Percentiles rank a stretch among this genome's conserved stretches.
Conservation (phyloP, 2,329 filamentous ascomycete genomes). For the Parascedosporium putredinis region DNA sequence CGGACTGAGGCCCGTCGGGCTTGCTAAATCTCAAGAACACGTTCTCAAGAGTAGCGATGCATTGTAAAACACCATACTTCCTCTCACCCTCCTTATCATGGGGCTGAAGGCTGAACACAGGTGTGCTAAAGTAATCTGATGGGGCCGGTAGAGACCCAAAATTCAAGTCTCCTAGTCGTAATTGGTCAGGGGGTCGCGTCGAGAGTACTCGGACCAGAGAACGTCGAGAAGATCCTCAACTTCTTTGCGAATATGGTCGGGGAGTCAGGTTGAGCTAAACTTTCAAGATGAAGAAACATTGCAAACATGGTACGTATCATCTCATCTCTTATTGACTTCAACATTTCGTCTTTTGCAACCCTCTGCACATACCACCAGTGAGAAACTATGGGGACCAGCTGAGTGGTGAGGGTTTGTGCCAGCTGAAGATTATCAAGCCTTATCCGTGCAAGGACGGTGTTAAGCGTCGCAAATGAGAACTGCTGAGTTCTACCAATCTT, state of each 20-base stretch:
- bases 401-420: constrained; percentile 46
- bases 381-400: constrained; percentile 60
- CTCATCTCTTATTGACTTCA: constrained; percentile 60
- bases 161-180: constrained; percentile 68
- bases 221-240: constrained; percentile 59
- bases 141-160: constrained; percentile 39
- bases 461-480: constrained; percentile 65
- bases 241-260: constrained; percentile 28
- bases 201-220: constrained; percentile 70
- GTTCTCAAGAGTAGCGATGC: constrained; percentile 46
- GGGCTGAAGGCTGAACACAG: constrained; percentile 42
- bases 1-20: constrained; percentile 6
- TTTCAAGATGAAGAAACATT: constrained; percentile 53
- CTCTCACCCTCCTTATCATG: constrained; percentile 46
- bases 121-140: constrained; percentile 33
- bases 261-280: constrained; percentile 33
- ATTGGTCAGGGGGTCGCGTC: constrained; percentile 58
- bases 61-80: constrained; percentile 49
- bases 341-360: constrained; percentile 47
- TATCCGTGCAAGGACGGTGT: constrained; percentile 54
- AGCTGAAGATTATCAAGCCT: constrained; percentile 59
- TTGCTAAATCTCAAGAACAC: constrained; percentile 16
- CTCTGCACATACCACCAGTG: constrained; percentile 70
- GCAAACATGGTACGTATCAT: constrained; percentile 63
- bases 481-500: constrained; percentile 57